A percentile compares a stretch with the other conserved stretches of the same genome.
These are phyloP conservation scores for Amanita exitialis DNA, from an alignment of 768 basidiomycete genomes.

Conservation along the genomic window DNA sequence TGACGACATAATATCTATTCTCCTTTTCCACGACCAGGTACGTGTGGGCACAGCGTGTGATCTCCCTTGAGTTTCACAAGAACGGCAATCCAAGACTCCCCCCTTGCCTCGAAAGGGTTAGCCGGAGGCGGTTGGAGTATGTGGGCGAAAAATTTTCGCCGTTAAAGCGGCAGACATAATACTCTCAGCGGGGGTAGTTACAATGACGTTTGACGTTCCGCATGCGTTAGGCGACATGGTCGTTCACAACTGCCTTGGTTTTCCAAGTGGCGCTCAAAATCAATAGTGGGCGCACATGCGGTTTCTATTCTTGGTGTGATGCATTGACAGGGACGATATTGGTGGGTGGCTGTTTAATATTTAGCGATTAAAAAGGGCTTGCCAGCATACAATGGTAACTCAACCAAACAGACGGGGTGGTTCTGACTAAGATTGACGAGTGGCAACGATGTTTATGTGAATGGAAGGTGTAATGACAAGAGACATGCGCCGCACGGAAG, in stretches of 20 bases:
- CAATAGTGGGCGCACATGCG: not conserved
- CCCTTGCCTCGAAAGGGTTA: not conserved
- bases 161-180: not conserved
- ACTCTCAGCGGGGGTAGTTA: not conserved
- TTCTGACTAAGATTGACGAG: constrained; percentile 4
- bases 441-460: not conserved
- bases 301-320: not conserved
- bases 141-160: not conserved
- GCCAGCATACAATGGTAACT: not conserved
- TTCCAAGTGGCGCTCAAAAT: not conserved
- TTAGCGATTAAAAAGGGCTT: not conserved
- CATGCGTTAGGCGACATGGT: not conserved
- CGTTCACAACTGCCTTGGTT: not conserved
- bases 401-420: not conserved
- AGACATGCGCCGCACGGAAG: constrained; percentile 3
- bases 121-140: not conserved
- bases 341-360: not conserved
- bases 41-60: not conserved
- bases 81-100: not conserved
- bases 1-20: not conserved
- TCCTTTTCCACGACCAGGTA: not conserved
- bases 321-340: too few relatives aligned
- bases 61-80: not conserved
- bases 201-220: not conserved
- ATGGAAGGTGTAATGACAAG: not conserved